phyloP scores from a whole-genome alignment of 768 basidiomycete genomes.

The Auricularia sp. region DNA sequence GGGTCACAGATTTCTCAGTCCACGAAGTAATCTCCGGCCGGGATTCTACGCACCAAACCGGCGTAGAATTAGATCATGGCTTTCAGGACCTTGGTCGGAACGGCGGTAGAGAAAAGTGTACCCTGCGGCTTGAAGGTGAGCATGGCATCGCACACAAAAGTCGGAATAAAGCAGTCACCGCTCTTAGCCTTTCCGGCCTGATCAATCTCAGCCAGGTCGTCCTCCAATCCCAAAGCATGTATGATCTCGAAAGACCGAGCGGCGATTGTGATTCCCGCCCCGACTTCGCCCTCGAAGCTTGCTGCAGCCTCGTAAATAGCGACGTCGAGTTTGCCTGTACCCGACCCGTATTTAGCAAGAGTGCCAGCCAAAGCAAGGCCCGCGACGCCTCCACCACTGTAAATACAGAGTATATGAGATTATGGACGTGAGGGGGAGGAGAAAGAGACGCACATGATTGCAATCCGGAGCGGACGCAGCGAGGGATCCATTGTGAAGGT shows the following conservation, averaged over 20 bases:
- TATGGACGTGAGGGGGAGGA: too few species aligned
- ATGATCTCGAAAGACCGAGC: slow-evolving; percentile 35
- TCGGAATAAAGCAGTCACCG: neutral
- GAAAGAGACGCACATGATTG: too few species aligned
- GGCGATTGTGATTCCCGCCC: slow-evolving; percentile 38
- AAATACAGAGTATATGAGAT: neutral
- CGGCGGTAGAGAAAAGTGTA: neutral
- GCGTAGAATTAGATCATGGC: neutral
- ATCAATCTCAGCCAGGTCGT: slow-evolving; percentile 18
- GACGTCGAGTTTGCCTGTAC: slow-evolving; percentile 16
- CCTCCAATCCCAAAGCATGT: slow-evolving; percentile 28
- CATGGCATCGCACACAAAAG: neutral
- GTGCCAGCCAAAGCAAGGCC: slow-evolving; percentile 28
- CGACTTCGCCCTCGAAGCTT: slow-evolving; percentile 27
- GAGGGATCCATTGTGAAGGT: too few species aligned
- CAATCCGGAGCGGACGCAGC: too few species aligned
- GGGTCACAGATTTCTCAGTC: neutral
- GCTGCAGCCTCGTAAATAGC: slow-evolving; percentile 34
- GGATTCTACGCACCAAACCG: neutral
- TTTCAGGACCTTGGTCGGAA: neutral
- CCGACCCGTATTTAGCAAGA: slow-evolving; percentile 16
- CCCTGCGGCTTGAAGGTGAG: neutral
- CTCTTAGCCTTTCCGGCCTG: slow-evolving; percentile 6
- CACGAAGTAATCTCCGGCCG: neutral
- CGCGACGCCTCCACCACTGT: slow-evolving; percentile 32